Base-by-base conservation (phyloP, 2,329 filamentous ascomycete genomes). In the Myriangium duriaei region DNA sequence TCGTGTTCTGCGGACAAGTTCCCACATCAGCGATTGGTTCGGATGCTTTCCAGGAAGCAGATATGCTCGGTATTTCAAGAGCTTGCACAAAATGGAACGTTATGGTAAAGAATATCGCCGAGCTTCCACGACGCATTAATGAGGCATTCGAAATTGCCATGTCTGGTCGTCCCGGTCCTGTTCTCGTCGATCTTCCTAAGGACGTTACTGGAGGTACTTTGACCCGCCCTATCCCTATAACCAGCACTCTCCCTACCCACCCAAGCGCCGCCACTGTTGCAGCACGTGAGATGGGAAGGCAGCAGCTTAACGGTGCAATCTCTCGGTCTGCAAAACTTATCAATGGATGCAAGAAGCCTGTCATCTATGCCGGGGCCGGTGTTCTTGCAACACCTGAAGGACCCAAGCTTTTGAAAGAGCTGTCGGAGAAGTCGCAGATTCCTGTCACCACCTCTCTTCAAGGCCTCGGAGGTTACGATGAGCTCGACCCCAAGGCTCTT, bases 41-140 rank as follows among this genome's bases (percentile, higher is more conserved):
- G 45, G 88, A 96, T 59, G 85, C 86, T 40, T 96, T 96, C 72
- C 91, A 98, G 60, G 91, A 96, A 64, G 87, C 86, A 42, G 91
- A 98, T 56, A 79, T 93, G 24, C 70, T 95, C 42, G 88, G 88
- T 49, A 96, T 98, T 59, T 93, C 85, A 21, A 75, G 88, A 53
- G 79, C 87, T 13, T 95, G 87, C 71, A 95, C 87, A 50, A 96
- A 96, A 68, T 98, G 91, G 91, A 96, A 96, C 53, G 85, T 93
- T 43, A 92, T 96, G 86, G 85, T 95, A 34, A 95, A 92, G 72
- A 88, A 80, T 59, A 78, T 94, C 39, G 86, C 84, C 35, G 91
- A 98, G 63, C 71, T 98, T 40, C 91, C 91, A 35, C 76, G 83
- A 52, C 76, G 88, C 47, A 96, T 96, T 56, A 94, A 95, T 60